Evolutionary conservation across 2,329 filamentous ascomycete genomes (phyloP), one percentile per base, ranked within the genome.

Genomic region (Juglanconis juglandina): DNA sequence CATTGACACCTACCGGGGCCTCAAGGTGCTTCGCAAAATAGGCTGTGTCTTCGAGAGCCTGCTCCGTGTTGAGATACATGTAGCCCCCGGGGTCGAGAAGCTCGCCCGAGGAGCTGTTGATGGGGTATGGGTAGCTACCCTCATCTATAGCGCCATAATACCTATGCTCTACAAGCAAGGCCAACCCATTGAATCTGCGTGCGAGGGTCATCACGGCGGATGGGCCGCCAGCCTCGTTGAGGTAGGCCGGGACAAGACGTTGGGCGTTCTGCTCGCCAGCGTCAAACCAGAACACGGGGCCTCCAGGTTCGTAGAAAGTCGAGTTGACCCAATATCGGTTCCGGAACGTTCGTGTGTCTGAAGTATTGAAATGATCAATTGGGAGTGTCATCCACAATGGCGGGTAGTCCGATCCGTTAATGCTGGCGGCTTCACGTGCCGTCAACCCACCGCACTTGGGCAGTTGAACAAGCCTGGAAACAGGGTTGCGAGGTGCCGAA

Each of bases 11-110:
- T 11, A 71, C 76, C 50, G 64, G 67, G 44, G 68, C 66, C 53
- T 68, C 1, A 64, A 62, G 62, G 48, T 55, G 11, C 53, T 68
- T 63, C 33, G 70, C 70, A 60, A 72, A 72, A 54, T 69, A 67
- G 3, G 66, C 66, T 50, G 69, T 58, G 47, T 73, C 70, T 53
- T 64, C 63, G 3, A 73, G 65, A 3, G 69, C 65, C 52, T 71
- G 66, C 39, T 69, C 68, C 2, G 68, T 60, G 54, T 65, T 70
- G 39, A 71, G 64, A 34, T 70, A 70, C 53, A 53, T 52, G 47
- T 63, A 65, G 30, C 57, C 51, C 10, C 35, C 49, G 3, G 64
- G 60, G 6, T 60, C 49, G 2, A 57, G 24, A 2, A 64, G 61
- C 8, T 60, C 54, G 4, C 61, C 64, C 10, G 63, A 60, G 4